A percentile compares a stretch with the other conserved stretches of the same genome.
These are phyloP conservation scores for Lipomyces japonicus DNA, from an alignment of 805 yeast species.

Conservation along the genomic window DNA sequence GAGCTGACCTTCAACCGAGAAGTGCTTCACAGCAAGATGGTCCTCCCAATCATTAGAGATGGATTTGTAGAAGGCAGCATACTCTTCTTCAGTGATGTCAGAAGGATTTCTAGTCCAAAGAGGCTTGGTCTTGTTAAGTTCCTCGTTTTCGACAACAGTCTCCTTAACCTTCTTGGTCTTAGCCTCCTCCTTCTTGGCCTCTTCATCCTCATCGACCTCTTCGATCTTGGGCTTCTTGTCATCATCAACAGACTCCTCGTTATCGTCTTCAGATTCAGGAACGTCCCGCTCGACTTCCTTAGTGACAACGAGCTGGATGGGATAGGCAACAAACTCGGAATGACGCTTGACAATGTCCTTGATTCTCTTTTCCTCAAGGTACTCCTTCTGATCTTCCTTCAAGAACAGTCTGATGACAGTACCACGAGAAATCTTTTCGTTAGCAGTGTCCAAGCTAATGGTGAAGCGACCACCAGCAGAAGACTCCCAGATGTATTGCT, in stretches of 20 bases:
- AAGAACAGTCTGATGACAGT: conserved; percentile 89
- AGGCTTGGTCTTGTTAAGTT: conserved; percentile 97
- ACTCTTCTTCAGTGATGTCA: conserved; percentile 96
- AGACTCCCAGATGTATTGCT: conserved; percentile 99
- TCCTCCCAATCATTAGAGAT: conserved; percentile 99
- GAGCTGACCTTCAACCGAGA: conserved; percentile 99
- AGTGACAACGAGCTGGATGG: conserved; percentile 95
- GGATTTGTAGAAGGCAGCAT: conserved; percentile 98
- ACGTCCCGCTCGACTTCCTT: conserved; percentile 99
- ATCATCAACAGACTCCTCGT: conserved; percentile 53
- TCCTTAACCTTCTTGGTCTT: conserved; percentile 90
- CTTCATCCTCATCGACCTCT: conserved; percentile 68
- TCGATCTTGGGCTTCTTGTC: conserved; percentile 73
- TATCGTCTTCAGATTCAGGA: conserved; percentile 71
- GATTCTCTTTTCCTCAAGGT: conserved; percentile 98
- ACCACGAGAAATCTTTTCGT: conserved; percentile 92
- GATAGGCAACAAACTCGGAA: conserved; percentile 98
- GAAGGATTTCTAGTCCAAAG: conserved; percentile 99
- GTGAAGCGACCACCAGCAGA: conserved; percentile 99
- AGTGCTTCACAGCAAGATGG: conserved; percentile 98
- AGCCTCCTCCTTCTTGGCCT: conserved; percentile 64
- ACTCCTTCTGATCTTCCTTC: conserved; percentile 98
- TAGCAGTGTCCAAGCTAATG: conserved; percentile 80
- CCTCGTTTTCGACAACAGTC: conserved; percentile 92
- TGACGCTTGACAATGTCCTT: conserved; percentile 99